Percentiles rank a stretch among this genome's conserved stretches.
phyloP scores from a whole-genome alignment of 2,329 filamentous ascomycete genomes.

The Aureobasidium sp. region DNA sequence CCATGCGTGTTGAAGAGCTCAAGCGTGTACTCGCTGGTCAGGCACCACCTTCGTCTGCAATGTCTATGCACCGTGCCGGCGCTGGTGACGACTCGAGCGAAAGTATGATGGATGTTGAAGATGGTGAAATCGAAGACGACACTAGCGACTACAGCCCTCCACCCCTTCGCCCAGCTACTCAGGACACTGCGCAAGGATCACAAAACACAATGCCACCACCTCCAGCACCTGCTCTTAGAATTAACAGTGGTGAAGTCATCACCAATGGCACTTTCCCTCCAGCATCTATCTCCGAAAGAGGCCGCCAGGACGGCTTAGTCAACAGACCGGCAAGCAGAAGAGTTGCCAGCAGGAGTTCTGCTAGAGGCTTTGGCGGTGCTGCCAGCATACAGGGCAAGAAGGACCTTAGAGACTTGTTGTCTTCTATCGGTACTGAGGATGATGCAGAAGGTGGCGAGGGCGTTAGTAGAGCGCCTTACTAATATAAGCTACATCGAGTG shows the following conservation, averaged over 20 bases:
- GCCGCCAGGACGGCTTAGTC: not conserved
- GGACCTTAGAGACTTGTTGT: slow-evolving; percentile 16
- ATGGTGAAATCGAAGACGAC: slow-evolving; percentile 20
- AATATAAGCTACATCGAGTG: not conserved
- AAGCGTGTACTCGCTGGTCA: slow-evolving; percentile 49
- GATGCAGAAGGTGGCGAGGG: not conserved
- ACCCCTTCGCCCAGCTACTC: not conserved
- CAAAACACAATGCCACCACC: slow-evolving; percentile 9
- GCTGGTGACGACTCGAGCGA: slow-evolving; percentile 66
- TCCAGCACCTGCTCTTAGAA: slow-evolving; percentile 6
- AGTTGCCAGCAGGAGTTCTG: slow-evolving; percentile 18
- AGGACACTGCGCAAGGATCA: not conserved
- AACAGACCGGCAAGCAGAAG: slow-evolving; percentile 6
- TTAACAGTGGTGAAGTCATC: slow-evolving; percentile 18
- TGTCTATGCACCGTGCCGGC: slow-evolving; percentile 26
- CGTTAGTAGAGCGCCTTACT: slow-evolving; percentile 13
- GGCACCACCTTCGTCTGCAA: slow-evolving; percentile 20
- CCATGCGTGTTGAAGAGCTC: slow-evolving; percentile 50
- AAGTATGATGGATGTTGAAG: slow-evolving; percentile 62
- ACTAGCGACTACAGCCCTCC: not conserved
- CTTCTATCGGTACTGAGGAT: slow-evolving; percentile 6
- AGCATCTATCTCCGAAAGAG: not conserved
- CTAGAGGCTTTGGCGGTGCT: not conserved
- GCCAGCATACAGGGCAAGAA: slow-evolving; percentile 13
- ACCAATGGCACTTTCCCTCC: slow-evolving; percentile 7